Base-by-base conservation (phyloP, 2,329 filamentous ascomycete genomes). In the Alternaria postmessia region DNA sequence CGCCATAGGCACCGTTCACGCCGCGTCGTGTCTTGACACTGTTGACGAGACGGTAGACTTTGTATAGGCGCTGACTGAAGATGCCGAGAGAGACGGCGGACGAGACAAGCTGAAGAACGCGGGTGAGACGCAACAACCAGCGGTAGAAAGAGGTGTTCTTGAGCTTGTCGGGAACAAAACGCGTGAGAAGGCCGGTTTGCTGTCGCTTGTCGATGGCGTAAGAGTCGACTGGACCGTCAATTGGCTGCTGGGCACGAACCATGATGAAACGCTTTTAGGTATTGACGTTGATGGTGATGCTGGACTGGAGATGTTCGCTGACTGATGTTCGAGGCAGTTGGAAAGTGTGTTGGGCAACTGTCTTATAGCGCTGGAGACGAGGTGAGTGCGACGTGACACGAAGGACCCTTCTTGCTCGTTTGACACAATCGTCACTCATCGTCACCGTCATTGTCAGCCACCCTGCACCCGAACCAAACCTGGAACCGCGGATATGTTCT, bases 61-160 rank as follows among this genome's bases (percentile, higher is more conserved):
- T 81, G 69, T 73, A 74, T 9, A 82, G 28, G 26, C 80, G 79
- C 5, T 66, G 61, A n/a, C 78, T 79, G 75, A 83, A 83, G 63
- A 82, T 62, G 42, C 77, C 78, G 26, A 83, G 75, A 4, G 81
- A 82, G 61, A 80, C 73, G 54, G 78, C 62, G 8, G 81, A 67
- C n/a, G 80, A 82, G 48, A 82, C 63, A 66, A 83, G 80, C 63
- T 83, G 81, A n/a, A 82, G 63, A 38, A 81, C 62, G 49, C 80
- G 80, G 1, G 76, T 71, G n/a, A 79, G 44, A 51, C 76, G 75
- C 20, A 81, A 74, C 46, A 80, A 61, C 57, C 59, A 65, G 28
- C 66, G 65, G 63, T 75, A 76, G 55, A 71, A 57, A 6, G 61
- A 28, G 2, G 54, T 58, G 30, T 67, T 51, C 51, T 69, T 73